Percentiles rank a stretch among this genome's conserved stretches.
Conservation (phyloP, 352 stramenopile species). For the Sclerospora graminicola region DNA sequence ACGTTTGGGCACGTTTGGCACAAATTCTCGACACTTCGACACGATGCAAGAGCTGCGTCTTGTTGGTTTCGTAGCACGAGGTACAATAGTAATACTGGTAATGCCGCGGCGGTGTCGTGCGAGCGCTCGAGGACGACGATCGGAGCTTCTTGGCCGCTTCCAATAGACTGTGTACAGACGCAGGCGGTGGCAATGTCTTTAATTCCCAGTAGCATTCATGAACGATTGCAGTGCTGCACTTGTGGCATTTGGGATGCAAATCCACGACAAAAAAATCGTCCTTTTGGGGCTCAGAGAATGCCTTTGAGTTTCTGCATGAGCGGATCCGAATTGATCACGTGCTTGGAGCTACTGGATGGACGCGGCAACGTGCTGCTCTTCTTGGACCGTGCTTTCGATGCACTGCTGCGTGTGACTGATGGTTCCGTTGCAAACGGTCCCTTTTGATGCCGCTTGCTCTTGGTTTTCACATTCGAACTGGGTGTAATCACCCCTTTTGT, state of each 20-base stretch:
- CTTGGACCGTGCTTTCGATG: slow-evolving; percentile 61
- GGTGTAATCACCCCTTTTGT: slow-evolving; percentile 22
- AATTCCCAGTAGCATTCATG: slow-evolving; percentile 80
- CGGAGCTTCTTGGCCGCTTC: slow-evolving; percentile 68
- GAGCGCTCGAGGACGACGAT: slow-evolving; percentile 49
- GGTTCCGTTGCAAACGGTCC: slow-evolving; percentile 35
- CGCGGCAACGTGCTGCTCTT: slow-evolving; percentile 36
- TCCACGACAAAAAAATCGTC: slow-evolving; percentile 98
- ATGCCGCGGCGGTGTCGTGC: slow-evolving; percentile 58
- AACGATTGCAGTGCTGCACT: slow-evolving; percentile 75
- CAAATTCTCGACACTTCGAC: slow-evolving; percentile 57
- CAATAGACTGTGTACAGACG: slow-evolving; percentile 68
- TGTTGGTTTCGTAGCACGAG: slow-evolving; percentile 60
- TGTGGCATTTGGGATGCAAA: slow-evolving; percentile 87
- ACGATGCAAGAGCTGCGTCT: slow-evolving; percentile 63
- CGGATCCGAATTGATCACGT: slow-evolving; percentile 82
- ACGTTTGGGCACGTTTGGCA: slow-evolving; percentile 52
- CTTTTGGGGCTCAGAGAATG: slow-evolving; percentile 98
- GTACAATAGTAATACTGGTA: slow-evolving; percentile 80
- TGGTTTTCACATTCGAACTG: slow-evolving; percentile 36
- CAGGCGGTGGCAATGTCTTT: slow-evolving; percentile 50
- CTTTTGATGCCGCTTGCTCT: slow-evolving; percentile 54
- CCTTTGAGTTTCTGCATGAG: slow-evolving; percentile 97
- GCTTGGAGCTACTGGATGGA: slow-evolving; percentile 46
- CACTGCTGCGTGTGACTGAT: slow-evolving; percentile 46